Evolutionary conservation across 129 eudicot genomes (phyloP), one percentile per base, ranked within the genome.

Genomic region (Chrysanthemum makinoi): DNA sequence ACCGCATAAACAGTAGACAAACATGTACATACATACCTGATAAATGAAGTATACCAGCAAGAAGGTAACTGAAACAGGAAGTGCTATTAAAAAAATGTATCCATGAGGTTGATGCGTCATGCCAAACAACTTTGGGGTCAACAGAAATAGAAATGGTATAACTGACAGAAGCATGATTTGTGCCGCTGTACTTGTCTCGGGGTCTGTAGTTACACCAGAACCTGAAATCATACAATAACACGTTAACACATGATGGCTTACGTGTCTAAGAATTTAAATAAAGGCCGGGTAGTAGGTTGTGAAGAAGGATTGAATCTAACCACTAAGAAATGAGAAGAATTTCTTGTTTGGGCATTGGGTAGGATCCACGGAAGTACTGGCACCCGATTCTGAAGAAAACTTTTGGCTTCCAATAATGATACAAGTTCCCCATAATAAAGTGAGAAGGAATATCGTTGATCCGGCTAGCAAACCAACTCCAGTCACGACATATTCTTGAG

Each of bases 341-440:
- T 55, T 81, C 68, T 59, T 75, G 72, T 53, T 77, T 22, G 2
- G 68, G 64, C 30, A 68, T 72, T 18, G 74, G 4, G 52, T 69
- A 57, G 78, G 64, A 56, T 0, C 48, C 47, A 73, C 74, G 17
- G 83, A 73, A 51, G 70, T 56, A 75, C 55, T 57, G 24, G 78
- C 61, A 43, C 12, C 68, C 33, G 43, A 18, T 55, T 77, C 50
- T n/a, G 52, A 54, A 17, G 81, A 47, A 61, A 70, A 73, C 2
- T 75, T 52, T 62, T 64, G 82, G 46, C 83, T 80, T n/a, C 84
- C 92, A 39, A 84, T 46, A 10, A 89, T 75, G 55, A 86, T 72
- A 77, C 96, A 89, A 54, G 93, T 89, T 77, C 96, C 96, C 96
- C 96, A 89, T 9, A 89, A 14, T 48, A 86, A 44, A 6, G 96